Percentiles rank a stretch among this genome's conserved stretches.
These are phyloP conservation scores for Isoetes engelmannii DNA, from an alignment of 83 land plant species.

Conservation along the genomic window DNA sequence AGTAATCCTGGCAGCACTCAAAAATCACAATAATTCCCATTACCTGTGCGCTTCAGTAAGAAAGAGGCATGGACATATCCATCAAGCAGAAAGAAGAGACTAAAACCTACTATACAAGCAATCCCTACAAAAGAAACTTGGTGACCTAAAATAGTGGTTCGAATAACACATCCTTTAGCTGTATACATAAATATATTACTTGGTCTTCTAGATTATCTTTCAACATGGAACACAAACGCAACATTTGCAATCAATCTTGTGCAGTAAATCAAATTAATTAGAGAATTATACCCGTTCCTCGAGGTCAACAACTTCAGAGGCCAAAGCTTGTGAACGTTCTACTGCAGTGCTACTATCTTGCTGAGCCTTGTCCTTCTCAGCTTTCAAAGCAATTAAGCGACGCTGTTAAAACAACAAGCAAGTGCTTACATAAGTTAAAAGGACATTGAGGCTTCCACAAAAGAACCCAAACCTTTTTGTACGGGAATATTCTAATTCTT, in stretches of 20 bases:
- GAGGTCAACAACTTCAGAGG: slow-evolving; percentile 81
- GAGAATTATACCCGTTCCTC: slow-evolving; percentile 64
- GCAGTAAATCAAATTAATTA: neutral
- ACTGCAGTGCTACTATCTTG: slow-evolving; percentile 83
- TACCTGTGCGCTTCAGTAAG: no score
- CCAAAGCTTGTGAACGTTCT: slow-evolving; percentile 82
- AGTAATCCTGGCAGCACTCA: no score
- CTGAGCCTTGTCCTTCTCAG: slow-evolving; percentile 65
- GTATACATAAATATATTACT: no score
- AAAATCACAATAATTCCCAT: no score
- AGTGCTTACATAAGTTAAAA: neutral
- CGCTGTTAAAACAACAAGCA: slow-evolving; percentile 27
- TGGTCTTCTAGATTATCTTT: neutral
- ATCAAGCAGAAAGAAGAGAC: no score
- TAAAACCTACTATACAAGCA: no score
- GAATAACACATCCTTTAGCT: no score
- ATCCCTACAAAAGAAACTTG: no score
- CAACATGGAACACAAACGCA: neutral
- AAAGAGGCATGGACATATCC: no score
- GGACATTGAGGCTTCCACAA: no score
- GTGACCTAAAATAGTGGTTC: no score
- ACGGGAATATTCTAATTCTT: neutral
- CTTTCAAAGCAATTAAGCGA: slow-evolving; percentile 50
- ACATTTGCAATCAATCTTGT: neutral
- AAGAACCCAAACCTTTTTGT: neutral